These are phyloP conservation scores for Fusarium sp. DNA, from an alignment of 2,329 filamentous ascomycete genomes.

Conservation along the genomic window DNA sequence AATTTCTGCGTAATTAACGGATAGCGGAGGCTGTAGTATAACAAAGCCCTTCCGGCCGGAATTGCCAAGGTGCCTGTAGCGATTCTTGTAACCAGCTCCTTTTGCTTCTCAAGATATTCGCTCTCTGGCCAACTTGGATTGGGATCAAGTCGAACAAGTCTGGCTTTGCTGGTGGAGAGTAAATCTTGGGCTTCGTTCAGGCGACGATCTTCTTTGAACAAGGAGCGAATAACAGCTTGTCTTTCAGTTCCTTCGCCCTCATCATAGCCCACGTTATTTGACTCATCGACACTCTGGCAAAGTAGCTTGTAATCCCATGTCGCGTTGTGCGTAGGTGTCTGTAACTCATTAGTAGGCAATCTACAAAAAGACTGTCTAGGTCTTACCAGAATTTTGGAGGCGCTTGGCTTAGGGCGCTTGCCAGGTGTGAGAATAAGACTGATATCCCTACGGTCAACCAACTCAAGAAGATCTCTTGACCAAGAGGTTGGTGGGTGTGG, in stretches of 20 bases:
- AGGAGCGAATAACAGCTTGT: constrained; percentile 81
- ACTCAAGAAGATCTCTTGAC: constrained; percentile 74
- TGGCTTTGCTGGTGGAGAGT: constrained; percentile 84
- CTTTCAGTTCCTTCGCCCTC: constrained; percentile 86
- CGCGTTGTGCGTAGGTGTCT: constrained; percentile 73
- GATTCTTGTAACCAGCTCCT: constrained; percentile 86
- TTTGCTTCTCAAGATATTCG: constrained; percentile 90
- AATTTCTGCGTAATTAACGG: constrained; percentile 94
- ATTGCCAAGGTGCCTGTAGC: constrained; percentile 90
- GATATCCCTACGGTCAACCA: constrained; percentile 86
- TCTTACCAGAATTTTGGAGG: constrained; percentile 58
- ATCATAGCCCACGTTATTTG: constrained; percentile 71
- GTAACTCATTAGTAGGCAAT: constrained; percentile 41
- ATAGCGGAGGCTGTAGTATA: constrained; percentile 87
- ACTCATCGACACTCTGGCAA: constrained; percentile 73
- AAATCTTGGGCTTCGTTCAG: constrained; percentile 86
- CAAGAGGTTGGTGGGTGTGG: constrained; percentile 82
- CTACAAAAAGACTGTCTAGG: not conserved
- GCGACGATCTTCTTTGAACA: constrained; percentile 92
- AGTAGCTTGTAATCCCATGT: constrained; percentile 82
- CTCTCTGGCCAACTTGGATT: constrained; percentile 85
- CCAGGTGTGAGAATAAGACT: constrained; percentile 68
- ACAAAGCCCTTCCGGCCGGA: constrained; percentile 84
- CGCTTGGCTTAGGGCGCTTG: constrained; percentile 46
- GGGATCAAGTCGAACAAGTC: constrained; percentile 80